phyloP scores from a whole-genome alignment of 106 monocot species.

The Dendrobium officinale region DNA sequence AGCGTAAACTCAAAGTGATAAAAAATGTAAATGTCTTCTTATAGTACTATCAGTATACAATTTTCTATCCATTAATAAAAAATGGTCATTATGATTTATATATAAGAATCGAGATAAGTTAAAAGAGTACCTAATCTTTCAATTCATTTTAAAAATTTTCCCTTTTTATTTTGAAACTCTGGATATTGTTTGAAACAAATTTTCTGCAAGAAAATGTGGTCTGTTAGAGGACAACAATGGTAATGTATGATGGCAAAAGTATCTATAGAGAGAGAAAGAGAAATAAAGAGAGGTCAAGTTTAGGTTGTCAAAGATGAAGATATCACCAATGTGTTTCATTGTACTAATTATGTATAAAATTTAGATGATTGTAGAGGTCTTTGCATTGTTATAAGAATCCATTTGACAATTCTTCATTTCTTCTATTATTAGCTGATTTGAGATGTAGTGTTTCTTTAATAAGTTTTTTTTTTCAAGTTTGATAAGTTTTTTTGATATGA shows the following conservation, averaged over 20 bases:
- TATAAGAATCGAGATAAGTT: neutral
- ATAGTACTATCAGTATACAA: neutral
- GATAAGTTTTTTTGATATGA: too few relatives aligned
- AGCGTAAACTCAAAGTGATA: neutral
- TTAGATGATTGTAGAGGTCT: too few relatives aligned
- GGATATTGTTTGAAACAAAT: neutral
- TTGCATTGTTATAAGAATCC: too few relatives aligned
- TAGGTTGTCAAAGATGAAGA: neutral
- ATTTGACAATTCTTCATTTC: too few relatives aligned
- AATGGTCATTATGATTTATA: neutral
- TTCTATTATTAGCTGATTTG: too few relatives aligned
- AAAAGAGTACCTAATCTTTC: neutral
- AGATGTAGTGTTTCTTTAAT: too few relatives aligned
- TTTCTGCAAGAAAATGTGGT: neutral
- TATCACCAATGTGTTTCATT: constrained; percentile 34
- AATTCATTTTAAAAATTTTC: constrained; percentile 6
- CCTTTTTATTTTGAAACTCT: neutral
- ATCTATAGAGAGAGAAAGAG: neutral
- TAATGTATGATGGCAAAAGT: neutral
- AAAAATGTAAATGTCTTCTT: neutral
- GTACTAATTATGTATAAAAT: too few relatives aligned
- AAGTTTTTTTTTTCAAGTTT: too few relatives aligned
- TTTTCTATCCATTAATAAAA: neutral
- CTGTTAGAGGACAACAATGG: neutral
- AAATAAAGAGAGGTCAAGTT: neutral